A percentile compares a stretch with the other conserved stretches of the same genome.
Conservation (phyloP, 2,329 filamentous ascomycete species). For the Ophiocordyceps sinensis region DNA sequence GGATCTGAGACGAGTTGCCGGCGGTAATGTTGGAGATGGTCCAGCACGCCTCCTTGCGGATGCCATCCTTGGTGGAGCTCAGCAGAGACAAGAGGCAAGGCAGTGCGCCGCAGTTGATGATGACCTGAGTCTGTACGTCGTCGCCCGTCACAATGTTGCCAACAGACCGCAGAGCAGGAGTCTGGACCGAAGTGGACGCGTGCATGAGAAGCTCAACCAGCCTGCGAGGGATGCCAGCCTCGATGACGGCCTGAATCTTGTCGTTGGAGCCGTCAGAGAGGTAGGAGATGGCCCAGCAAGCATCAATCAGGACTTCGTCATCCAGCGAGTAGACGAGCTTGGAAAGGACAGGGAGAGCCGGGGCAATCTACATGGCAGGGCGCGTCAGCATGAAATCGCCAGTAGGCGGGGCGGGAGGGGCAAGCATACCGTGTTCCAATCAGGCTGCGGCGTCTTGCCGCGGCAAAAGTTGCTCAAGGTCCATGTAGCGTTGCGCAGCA, state of each 20-base stretch:
- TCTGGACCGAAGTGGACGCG: conserved; percentile 95
- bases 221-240: conserved; percentile 90
- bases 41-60: conserved; percentile 99
- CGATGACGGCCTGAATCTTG: conserved; percentile 98
- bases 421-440: conserved; percentile 76
- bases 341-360: conserved; percentile 83
- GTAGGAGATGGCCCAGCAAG: conserved; percentile 99
- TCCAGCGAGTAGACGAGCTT: conserved; percentile 98
- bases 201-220: conserved; percentile 97
- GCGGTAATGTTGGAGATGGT: conserved; percentile 99
- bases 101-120: conserved; percentile 95
- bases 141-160: conserved; percentile 98
- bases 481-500: conserved; percentile 98
- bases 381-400: conserved; percentile 4
- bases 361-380: conserved; percentile 54
- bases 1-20: conserved; percentile 94
- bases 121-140: conserved; percentile 96
- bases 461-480: conserved; percentile 99
- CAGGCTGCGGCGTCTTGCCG: conserved; percentile 96
- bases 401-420: neutral
- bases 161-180: conserved; percentile 88
- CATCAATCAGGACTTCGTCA: conserved; percentile 95
- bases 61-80: conserved; percentile 95
- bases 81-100: conserved; percentile 85
- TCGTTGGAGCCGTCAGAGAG: conserved; percentile 96